Base-by-base conservation (phyloP, 106 monocot genomes). In the Dactylorhiza incarnata region DNA sequence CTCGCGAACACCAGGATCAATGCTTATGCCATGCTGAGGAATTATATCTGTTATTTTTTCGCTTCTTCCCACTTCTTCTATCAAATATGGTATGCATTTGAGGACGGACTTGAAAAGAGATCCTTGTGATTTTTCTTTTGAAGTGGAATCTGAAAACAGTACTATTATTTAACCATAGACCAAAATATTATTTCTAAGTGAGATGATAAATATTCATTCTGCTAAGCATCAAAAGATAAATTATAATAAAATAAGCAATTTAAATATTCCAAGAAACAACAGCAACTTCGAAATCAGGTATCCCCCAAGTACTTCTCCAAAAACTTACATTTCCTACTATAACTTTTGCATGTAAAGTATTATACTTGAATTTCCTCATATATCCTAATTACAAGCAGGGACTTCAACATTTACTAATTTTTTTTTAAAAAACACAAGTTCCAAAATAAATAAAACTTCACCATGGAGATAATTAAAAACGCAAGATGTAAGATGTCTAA, bases 1-100 rank as follows among this genome's bases (percentile, higher is more conserved):
- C 85, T 94, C 99, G 48, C 99, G 89, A 73, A 99, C 99, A 80
- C 94, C 94, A 76, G 99, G 99, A 86, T 99, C 99, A 76, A 89
- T 89, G 79, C 99, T 99, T 82, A 99, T 99, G 8, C 94, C 85
- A 84, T 99, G 99, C 75, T 94, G 99, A 73, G 99, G 99, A 83
- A 99, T 94, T 59, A 99, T 89, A 75, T 99, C 99, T 72, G 94
- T 92, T 80, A 99, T 94, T 83, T 92, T 99, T 74, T 99, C 90
- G 84, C 77, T 87, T 50, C 99, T 89, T 1, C 94, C 91, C 47
- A 92, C 91, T 88, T 99, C 99, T 62, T 94, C 99, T 49, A 99
- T 99, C 78, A 99, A 58, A 81, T 90, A 88, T 52, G 99, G 99
- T 75, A 99, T 94, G 77, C 99, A 99, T 83, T 99, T 94, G 62